Evolutionary conservation across 2,329 filamentous ascomycete genomes (phyloP).

Genomic region (Plectosphaerella sp.): DNA sequence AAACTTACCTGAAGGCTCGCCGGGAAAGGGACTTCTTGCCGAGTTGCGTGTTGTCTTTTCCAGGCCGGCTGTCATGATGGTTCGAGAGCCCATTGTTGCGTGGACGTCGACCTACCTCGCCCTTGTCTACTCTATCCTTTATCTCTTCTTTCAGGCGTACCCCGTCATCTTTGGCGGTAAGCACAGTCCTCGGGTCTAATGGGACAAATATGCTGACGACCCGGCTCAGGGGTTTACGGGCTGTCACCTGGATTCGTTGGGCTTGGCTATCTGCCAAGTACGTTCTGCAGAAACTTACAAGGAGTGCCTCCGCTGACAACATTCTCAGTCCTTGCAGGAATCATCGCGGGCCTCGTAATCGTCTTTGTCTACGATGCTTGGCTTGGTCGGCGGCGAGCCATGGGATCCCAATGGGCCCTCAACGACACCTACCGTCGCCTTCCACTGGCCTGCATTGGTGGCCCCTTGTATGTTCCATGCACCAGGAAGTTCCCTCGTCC

Average conservation of each 20-base stretch:
- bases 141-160: constrained; percentile 57
- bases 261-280: constrained; percentile 7
- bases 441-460: constrained; percentile 51
- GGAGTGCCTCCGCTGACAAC: too few species aligned
- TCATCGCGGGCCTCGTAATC: constrained; percentile 2
- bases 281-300: too few species aligned
- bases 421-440: constrained; percentile 48
- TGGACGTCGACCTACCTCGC: constrained; percentile 39
- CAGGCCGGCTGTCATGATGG: too few species aligned
- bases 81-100: too few species aligned
- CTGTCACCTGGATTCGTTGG: constrained; percentile 4
- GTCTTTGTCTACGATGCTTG: constrained; percentile 2
- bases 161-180: constrained; percentile 21
- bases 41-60: constrained; percentile 51
- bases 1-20: too few species aligned
- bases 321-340: too few species aligned
- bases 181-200: not conserved
- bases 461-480: constrained; percentile 23
- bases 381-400: not conserved
- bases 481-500: too few species aligned
- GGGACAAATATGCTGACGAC: too few species aligned
- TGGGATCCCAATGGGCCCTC: constrained; percentile 41
- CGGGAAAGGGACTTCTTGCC: constrained; percentile 27
- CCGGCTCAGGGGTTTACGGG: too few species aligned
- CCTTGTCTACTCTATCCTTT: constrained; percentile 53